Conservation (phyloP, 2,329 filamentous ascomycete species). For the Scedosporium dehoogii region DNA sequence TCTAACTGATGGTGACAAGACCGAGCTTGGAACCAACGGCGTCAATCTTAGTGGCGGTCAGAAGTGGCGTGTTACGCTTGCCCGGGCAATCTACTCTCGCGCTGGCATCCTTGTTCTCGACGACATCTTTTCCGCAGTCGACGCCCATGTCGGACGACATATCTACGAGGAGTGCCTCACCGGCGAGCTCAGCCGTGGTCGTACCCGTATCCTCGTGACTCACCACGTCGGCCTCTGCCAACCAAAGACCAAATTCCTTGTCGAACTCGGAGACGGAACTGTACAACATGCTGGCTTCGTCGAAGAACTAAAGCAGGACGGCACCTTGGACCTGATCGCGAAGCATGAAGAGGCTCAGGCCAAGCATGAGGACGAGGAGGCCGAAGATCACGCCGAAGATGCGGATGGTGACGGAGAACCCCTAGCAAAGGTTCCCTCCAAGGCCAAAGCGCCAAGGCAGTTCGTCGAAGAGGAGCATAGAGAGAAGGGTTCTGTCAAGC, state of each 20-base stretch:
- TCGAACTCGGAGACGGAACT: constrained; percentile 60
- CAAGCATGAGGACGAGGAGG: constrained; percentile 39
- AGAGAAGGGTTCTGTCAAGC: constrained; percentile 60
- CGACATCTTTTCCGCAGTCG: constrained; percentile 76
- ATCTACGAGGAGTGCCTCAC: constrained; percentile 69
- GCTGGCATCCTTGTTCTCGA: constrained; percentile 67
- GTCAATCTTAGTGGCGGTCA: constrained; percentile 74
- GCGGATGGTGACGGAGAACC: constrained; percentile 26
- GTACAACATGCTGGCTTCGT: constrained; percentile 55
- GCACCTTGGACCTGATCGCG: constrained; percentile 46
- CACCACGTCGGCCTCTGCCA: constrained; percentile 34
- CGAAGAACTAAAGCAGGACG: constrained; percentile 51
- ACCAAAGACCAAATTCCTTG: constrained; percentile 61
- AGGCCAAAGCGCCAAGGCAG: constrained; percentile 44
- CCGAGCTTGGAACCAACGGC: constrained; percentile 65
- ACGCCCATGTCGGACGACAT: constrained; percentile 70
- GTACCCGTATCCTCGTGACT: constrained; percentile 68
- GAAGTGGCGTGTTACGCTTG: constrained; percentile 70
- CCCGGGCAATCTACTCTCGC: constrained; percentile 65
- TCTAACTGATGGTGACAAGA: constrained; percentile 65
- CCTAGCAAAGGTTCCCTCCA: constrained; percentile 40
- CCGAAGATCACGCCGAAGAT: constrained; percentile 29
- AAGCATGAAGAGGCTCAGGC: constrained; percentile 39
- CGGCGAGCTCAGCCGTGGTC: constrained; percentile 56
- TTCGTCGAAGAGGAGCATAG: constrained; percentile 70